Evolutionary conservation across 1,139 yeast species (phyloP), one percentile per base, ranked within the genome.

Genomic region (Pichia kudriavzevii): DNA sequence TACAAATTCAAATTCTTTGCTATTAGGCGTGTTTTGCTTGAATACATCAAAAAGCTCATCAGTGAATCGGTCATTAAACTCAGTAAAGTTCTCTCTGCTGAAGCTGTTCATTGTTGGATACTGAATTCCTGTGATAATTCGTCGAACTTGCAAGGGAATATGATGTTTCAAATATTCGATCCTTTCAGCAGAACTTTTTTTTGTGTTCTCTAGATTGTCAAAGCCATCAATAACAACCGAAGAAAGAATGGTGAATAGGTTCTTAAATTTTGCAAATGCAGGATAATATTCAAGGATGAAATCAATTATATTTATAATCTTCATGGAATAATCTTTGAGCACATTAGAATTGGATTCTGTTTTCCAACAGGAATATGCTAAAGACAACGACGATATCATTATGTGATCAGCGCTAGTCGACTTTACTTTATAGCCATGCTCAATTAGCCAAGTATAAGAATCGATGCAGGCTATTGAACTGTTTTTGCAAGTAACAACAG

Each of bases 301-400:
- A 14, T 44, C 35, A 43, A 46, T 42, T n/a, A 48, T 28, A 11
- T 24, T 26, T 18, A 36, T 14, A 9, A 41, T 34, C 12, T 38
- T 35, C 2, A 13, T 4, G 1, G 51, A 43, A 21, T 46, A 44
- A 5, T 31, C 23, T 18, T 39, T 35, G 8, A 47, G 36, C 12
- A 32, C 30, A n/a, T 19, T 31, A 3, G 51, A 41, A 19, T 39
- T 31, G 5, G 35, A 20, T 17, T 47, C 51, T 3, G 41, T 18
- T 27, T 49, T 40, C 51, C 51, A 48, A 15, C 47, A 46, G 21
- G 50, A 46, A 27, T 46, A 48, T 8, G 47, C 34, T 42, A 47
- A 42, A 1, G 50, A 42, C 33, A 7, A 42, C 40, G 4, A 44
- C 40, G 3, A 44, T 26, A 28, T 48, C 50, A 29, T 47, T 45